phyloP scores from a whole-genome alignment of 2,329 filamentous ascomycete genomes.

The Ceratocystis variospora region DNA sequence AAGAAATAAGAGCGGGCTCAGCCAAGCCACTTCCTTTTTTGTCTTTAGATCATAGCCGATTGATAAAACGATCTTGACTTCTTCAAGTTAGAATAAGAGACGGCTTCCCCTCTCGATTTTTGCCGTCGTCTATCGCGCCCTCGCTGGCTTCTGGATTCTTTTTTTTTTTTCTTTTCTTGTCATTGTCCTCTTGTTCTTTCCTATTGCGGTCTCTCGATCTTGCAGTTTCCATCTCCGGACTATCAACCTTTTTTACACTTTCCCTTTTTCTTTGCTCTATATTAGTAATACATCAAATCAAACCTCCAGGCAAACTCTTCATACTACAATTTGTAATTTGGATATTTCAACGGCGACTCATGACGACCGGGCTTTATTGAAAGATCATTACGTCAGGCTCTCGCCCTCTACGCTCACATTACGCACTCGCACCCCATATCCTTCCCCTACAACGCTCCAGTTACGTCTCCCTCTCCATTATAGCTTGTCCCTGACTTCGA shows the following conservation, averaged over 20 bases:
- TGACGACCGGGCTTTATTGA: background rate
- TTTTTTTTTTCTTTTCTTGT: background rate
- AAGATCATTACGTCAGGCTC: background rate
- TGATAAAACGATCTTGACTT: background rate
- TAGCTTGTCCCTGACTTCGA: background rate
- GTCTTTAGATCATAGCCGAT: background rate
- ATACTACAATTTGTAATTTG: background rate
- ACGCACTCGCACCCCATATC: background rate
- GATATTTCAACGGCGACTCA: background rate
- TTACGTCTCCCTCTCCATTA: background rate
- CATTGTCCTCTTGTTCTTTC: background rate
- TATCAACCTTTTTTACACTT: background rate
- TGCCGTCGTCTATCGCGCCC: background rate
- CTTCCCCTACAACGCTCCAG: background rate
- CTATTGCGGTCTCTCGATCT: background rate
- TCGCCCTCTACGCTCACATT: background rate
- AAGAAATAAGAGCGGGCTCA: background rate
- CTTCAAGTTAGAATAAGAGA: background rate
- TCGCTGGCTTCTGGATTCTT: background rate
- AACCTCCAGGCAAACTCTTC: background rate
- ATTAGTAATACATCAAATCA: conserved; percentile 6
- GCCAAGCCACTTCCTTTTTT: background rate
- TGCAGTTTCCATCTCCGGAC: background rate
- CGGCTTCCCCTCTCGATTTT: background rate
- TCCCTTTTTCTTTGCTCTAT: background rate